Base-by-base conservation (phyloP, 257 asterid species). In the Solanum chmielewskii region DNA sequence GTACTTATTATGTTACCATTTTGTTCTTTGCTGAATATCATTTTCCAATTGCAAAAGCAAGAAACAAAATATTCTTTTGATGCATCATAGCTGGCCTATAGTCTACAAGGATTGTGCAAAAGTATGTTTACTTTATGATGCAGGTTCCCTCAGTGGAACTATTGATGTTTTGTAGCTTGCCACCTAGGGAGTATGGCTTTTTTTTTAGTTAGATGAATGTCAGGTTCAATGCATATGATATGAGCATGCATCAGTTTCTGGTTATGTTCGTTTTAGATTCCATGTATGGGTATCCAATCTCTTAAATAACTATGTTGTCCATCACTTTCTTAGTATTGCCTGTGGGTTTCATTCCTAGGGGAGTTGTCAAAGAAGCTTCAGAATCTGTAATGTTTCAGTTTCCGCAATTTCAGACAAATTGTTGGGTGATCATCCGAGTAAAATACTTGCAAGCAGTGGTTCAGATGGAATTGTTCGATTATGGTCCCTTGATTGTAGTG, bases 391-490 rank as follows among this genome's bases (percentile, higher is more conserved):
- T 78, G 94, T 94, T 25, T 93, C 95, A 41, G 98, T 94, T 84
- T 88, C 92, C 49, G 89, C 97, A 59, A 94, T 95, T 84, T 94
- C 99, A 75, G 98, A 95, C 88, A 92, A 92, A 90, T 86, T 96
- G 52, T 75, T 96, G 90, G 99, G 96, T 62, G 93, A 93, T 88
- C 83, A 82, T 86, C 56, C 74, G 71, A 92, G 90, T 31, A 92
- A 92, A 76, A 60, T 95, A 78, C 90, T 95, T 90, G 98, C 98
- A 74, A 96, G 98, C 87, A 98, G 98, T 89, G 97, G 99, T 83
- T 94, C 87, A 89, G 99, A 96, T 93, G 91, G 96, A 39, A 94
- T 95, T 23, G 95, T 95, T 89, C 96, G 98, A 87, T 94, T 96
- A 56, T 96, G 99, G 99, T 95, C 98, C 81, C 70, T 93, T 84